Conservation (phyloP, 2,329 filamentous ascomycete species). For the Penicillium expansum region DNA sequence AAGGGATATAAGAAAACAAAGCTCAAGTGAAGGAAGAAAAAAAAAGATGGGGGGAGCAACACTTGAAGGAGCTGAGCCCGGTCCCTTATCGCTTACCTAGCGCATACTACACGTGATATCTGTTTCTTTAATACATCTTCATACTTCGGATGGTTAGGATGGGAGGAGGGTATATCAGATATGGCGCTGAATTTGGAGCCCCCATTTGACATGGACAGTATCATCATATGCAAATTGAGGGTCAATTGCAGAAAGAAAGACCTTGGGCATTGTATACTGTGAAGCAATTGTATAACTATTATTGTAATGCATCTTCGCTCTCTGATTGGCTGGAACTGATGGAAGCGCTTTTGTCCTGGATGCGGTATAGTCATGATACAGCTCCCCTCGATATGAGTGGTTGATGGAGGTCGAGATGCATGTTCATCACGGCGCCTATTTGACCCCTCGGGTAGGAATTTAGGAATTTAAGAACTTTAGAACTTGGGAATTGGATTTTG, state of each 20-base stretch:
- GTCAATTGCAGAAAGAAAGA: neutral
- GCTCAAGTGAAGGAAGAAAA: conserved; percentile 4
- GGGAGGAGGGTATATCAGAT: neutral
- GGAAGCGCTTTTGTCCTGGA: conserved; percentile 9
- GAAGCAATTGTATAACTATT: conserved; percentile 3
- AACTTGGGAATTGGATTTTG: too few species aligned
- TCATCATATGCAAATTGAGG: neutral
- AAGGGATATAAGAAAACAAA: neutral
- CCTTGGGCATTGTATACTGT: neutral
- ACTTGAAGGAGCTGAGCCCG: conserved; percentile 1
- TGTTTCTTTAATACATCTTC: neutral
- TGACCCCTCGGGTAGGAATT: neutral
- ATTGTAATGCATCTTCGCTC: neutral
- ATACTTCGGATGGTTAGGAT: neutral
- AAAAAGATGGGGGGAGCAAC: conserved; percentile 2
- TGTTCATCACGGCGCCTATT: conserved; percentile 12
- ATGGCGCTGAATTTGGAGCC: neutral
- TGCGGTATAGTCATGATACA: conserved; percentile 1
- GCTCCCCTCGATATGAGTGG: conserved; percentile 6
- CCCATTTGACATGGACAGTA: neutral
- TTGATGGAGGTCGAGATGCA: neutral
- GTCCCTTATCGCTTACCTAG: conserved; percentile 10
- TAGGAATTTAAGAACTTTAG: neutral
- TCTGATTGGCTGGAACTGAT: neutral
- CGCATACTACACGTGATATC: conserved; percentile 9